phyloP scores from a whole-genome alignment of 352 stramenopile genomes.

The Chrysophaeum taylorii region DNA sequence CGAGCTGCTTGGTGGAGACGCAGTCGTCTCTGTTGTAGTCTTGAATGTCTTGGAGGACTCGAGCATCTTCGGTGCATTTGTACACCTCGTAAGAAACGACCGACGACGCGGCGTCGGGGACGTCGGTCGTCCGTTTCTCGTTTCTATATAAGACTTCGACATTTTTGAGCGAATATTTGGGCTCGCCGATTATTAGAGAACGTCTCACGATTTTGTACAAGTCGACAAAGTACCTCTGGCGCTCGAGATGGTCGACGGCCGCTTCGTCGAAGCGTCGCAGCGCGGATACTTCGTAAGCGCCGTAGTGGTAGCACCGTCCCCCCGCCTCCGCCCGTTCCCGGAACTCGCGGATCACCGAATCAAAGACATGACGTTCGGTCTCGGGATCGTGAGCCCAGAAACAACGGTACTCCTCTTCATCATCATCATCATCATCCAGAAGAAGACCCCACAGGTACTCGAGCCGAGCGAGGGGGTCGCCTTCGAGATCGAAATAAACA shows the following conservation, averaged over 20 bases:
- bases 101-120: background rate
- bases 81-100: constrained; percentile 1
- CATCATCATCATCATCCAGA: no score
- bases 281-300: background rate
- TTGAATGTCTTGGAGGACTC: background rate
- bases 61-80: background rate
- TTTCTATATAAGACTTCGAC: background rate
- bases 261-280: background rate
- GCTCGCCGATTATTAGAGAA: background rate
- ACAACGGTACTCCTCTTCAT: no score
- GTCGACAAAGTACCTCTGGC: background rate
- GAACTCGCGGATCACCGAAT: background rate
- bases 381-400: background rate
- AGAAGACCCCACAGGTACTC: constrained; percentile 9
- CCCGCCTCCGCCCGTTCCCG: background rate
- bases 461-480: background rate
- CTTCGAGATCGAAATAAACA: constrained; percentile 2
- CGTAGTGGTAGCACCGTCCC: constrained; percentile 8
- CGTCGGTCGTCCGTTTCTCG: background rate
- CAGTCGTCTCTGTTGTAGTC: constrained; percentile 11
- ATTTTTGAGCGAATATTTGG: background rate
- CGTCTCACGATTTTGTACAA: background rate
- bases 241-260: background rate
- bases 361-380: background rate
- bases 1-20: background rate